phyloP scores from a whole-genome alignment of 2,329 filamentous ascomycete species.

The Spiromastix sp. region DNA sequence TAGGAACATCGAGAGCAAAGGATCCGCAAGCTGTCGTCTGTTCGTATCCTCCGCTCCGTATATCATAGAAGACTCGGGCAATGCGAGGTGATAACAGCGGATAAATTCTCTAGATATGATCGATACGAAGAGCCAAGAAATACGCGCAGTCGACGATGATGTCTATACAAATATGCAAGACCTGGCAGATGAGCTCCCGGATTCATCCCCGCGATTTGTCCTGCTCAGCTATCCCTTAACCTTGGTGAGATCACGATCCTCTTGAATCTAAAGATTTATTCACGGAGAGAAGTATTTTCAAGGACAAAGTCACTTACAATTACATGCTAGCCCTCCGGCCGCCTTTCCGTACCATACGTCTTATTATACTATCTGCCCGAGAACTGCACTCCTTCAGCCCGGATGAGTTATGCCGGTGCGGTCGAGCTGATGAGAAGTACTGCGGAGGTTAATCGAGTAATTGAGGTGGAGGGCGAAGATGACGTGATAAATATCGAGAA shows the following conservation, averaged over 20 bases:
- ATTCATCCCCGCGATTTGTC: slow-evolving; percentile 82
- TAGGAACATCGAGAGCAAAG: slow-evolving; percentile 78
- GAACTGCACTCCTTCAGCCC: slow-evolving; percentile 75
- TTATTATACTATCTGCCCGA: slow-evolving; percentile 89
- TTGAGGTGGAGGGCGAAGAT: slow-evolving; percentile 73
- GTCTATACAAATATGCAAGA: slow-evolving; percentile 75
- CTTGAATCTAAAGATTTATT: neutral
- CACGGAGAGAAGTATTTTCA: neutral
- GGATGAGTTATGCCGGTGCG: slow-evolving; percentile 92
- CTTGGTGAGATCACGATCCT: slow-evolving; percentile 43
- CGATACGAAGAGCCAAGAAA: slow-evolving; percentile 81
- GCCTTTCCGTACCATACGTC: slow-evolving; percentile 83
- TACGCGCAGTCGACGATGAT: slow-evolving; percentile 69
- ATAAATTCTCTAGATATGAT: too few relatives aligned
- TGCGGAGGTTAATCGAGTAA: slow-evolving; percentile 75
- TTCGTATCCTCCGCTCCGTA: slow-evolving; percentile 41
- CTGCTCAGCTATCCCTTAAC: slow-evolving; percentile 86
- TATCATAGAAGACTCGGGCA: too few relatives aligned
- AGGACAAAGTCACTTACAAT: neutral
- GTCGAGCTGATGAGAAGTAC: slow-evolving; percentile 94
- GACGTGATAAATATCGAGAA: slow-evolving; percentile 74
- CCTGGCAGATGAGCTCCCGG: slow-evolving; percentile 79
- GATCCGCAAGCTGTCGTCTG: slow-evolving; percentile 88
- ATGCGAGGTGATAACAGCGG: too few relatives aligned
- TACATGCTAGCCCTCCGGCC: slow-evolving; percentile 57